Evolutionary conservation across 2,329 filamentous ascomycete species (phyloP).

Genomic region (Aspergillus carbonarius): DNA sequence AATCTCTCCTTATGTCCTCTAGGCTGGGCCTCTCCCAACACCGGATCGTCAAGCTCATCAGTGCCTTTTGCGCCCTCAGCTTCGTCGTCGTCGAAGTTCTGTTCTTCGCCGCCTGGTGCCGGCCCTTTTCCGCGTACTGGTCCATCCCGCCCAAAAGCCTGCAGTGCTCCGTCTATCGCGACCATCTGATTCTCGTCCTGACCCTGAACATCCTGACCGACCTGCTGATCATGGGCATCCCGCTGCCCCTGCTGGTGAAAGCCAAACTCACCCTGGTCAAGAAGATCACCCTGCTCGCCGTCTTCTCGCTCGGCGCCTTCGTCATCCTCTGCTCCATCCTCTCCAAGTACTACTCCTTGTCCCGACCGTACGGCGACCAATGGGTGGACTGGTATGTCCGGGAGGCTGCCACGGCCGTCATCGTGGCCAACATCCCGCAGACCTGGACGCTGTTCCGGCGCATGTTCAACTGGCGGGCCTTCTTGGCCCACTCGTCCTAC

Average conservation of each 20-base stretch:
- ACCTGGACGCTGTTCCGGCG: constrained; percentile 58
- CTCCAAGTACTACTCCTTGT: constrained; percentile 63
- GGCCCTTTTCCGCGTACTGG: constrained; percentile 55
- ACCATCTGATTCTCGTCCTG: constrained; percentile 50
- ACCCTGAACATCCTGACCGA: constrained; percentile 52
- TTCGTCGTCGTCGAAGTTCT: constrained; percentile 53
- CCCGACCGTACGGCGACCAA: constrained; percentile 53
- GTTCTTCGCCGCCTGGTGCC: constrained; percentile 57
- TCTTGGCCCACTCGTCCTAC: constrained; percentile 24
- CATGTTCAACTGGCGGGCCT: constrained; percentile 40
- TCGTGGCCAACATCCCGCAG: constrained; percentile 62
- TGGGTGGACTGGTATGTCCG: constrained; percentile 63
- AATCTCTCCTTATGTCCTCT: not conserved
- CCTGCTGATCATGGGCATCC: constrained; percentile 47
- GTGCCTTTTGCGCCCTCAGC: constrained; percentile 45
- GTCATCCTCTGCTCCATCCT: constrained; percentile 58
- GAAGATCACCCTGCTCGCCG: constrained; percentile 54
- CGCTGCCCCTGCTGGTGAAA: constrained; percentile 47
- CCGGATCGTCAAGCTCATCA: constrained; percentile 44
- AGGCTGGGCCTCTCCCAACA: constrained; percentile 32
- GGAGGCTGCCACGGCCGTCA: constrained; percentile 59
- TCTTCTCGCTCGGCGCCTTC: constrained; percentile 59
- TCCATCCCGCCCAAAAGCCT: constrained; percentile 46
- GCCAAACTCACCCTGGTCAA: constrained; percentile 43
- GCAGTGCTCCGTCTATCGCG: constrained; percentile 49